Conservation (phyloP, 192 early-diverging fungal genomes). For the Backusella circina region DNA sequence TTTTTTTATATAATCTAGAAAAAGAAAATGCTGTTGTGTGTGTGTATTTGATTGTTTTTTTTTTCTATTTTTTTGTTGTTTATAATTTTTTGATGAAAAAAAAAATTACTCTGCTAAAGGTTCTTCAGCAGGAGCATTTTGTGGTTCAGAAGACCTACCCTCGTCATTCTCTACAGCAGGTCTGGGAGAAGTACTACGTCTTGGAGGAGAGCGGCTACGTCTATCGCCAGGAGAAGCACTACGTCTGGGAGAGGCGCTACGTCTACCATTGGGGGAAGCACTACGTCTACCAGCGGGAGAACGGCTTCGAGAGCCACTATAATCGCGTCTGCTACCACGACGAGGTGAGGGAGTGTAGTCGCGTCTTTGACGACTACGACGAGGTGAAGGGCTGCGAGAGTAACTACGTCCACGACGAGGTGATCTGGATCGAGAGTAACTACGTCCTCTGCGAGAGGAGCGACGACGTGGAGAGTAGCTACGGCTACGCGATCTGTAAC, state of each 20-base stretch:
- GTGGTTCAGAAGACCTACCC: neutral
- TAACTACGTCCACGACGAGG: neutral
- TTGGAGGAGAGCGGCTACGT: neutral
- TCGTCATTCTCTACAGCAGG: neutral
- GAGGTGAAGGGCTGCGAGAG: neutral
- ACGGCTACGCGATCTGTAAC: constrained; percentile 1
- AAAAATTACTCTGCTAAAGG: neutral
- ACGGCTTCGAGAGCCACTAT: neutral
- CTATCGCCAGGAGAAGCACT: neutral
- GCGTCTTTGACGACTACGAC: neutral
- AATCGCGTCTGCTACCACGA: neutral
- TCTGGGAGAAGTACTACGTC: neutral
- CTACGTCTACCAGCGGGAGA: neutral
- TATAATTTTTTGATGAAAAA: neutral
- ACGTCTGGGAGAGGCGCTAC: neutral
- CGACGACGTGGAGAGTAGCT: neutral
- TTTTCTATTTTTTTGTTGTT: neutral
- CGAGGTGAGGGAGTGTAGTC: neutral
- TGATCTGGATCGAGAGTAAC: neutral
- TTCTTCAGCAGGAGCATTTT: neutral
- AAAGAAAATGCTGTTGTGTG: too few species aligned
- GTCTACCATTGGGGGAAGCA: neutral
- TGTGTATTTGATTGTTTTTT: neutral
- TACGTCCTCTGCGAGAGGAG: neutral
- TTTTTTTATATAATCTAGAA: too few species aligned